Evolutionary conservation across 306 rosid genomes (phyloP).

Genomic region (Cucurbita pepo): DNA sequence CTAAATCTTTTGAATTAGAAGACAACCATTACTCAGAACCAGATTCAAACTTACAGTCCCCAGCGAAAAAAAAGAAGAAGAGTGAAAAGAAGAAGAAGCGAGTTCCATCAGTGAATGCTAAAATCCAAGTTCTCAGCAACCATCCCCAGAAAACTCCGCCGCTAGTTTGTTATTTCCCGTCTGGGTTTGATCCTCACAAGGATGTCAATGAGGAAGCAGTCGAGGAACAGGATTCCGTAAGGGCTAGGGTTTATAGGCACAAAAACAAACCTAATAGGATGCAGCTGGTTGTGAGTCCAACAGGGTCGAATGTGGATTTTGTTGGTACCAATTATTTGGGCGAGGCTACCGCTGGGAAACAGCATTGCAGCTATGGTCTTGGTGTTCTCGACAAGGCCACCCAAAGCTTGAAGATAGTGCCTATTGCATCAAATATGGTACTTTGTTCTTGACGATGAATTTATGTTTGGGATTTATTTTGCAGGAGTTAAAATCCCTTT

Average conservation of each 20-base stretch:
- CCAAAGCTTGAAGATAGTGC: slow-evolving; percentile 40
- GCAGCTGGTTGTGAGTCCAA: slow-evolving; percentile 60
- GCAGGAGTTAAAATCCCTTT: no score
- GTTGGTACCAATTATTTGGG: slow-evolving; percentile 67
- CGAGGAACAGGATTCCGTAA: slow-evolving; percentile 2
- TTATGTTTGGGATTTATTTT: no score
- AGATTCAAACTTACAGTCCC: neutral
- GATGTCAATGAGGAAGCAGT: neutral
- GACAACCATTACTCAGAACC: neutral
- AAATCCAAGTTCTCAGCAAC: slow-evolving; percentile 28
- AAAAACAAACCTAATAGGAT: slow-evolving; percentile 31
- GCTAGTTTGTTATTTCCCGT: slow-evolving; percentile 59
- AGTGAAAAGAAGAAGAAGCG: slow-evolving; percentile 19
- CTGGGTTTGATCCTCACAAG: slow-evolving; percentile 48
- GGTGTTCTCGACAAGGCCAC: slow-evolving; percentile 72
- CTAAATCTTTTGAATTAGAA: neutral
- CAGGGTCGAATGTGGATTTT: slow-evolving; percentile 42
- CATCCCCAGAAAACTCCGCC: slow-evolving; percentile 39
- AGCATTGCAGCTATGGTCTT: slow-evolving; percentile 33
- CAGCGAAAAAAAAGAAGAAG: slow-evolving; percentile 21
- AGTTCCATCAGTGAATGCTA: slow-evolving; percentile 15
- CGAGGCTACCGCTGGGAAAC: slow-evolving; percentile 54
- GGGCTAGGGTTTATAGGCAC: slow-evolving; percentile 31
- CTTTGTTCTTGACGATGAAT: neutral
- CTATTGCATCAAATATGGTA: slow-evolving; percentile 61